These are phyloP conservation scores for Quercus dentata DNA, from an alignment of 306 rosid species.

Conservation along the genomic window DNA sequence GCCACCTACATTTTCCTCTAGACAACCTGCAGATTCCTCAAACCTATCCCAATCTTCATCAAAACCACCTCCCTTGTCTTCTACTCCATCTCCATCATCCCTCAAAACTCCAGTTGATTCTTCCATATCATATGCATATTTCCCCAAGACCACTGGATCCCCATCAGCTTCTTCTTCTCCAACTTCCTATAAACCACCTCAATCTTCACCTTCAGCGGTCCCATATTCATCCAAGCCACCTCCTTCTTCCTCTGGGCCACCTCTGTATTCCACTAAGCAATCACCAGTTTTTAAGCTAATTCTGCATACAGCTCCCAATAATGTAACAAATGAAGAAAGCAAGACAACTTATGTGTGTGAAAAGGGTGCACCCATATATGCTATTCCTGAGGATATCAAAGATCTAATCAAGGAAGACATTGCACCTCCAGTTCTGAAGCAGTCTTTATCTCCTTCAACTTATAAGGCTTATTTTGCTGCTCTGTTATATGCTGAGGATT, in stretches of 20 bases:
- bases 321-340: no score
- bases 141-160: no score
- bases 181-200: not conserved
- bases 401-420: constrained; percentile 27
- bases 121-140: not conserved
- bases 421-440: constrained; percentile 20
- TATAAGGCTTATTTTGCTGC: constrained; percentile 41
- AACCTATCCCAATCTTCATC: no score
- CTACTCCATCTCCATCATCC: not conserved
- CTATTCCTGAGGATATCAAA: constrained; percentile 26
- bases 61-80: no score
- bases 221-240: not conserved
- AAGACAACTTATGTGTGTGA: no score
- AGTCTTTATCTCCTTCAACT: constrained; percentile 21
- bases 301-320: not conserved
- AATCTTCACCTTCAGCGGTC: no score
- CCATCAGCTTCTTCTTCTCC: no score
- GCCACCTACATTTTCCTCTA: no score
- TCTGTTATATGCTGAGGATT: constrained; percentile 37
- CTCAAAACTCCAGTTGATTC: not conserved
- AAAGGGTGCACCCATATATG: not conserved
- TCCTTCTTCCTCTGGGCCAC: not conserved
- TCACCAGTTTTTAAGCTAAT: not conserved
- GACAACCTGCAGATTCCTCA: no score
- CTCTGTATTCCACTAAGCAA: not conserved